Base-by-base conservation (phyloP, 1,284 basidiomycete genomes). In the Baeospora myosura region DNA sequence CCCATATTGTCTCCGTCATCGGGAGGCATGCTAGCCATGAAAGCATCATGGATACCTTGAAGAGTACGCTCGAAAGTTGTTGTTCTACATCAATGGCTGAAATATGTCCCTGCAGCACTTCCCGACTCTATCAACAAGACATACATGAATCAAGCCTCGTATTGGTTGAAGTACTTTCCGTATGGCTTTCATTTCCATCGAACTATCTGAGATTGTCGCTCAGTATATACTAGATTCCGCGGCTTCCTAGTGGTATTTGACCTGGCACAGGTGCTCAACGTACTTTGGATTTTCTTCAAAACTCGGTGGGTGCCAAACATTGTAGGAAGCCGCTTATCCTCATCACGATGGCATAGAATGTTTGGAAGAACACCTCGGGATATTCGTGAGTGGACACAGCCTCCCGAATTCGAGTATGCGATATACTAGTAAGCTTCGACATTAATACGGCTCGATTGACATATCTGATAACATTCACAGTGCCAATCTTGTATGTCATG, bases 321-420 rank as follows among this genome's bases (percentile, higher is more conserved):
- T 8, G n/a, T 28, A 8, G 8, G 8, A 28, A 28, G 8, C 33
- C 2, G 10, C 11, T 16, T 10, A 22, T 25, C 8, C 17, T 41
- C 38, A 21, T 44, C 30, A 21, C 8, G 8, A 23, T n/a, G 42
- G 20, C 43, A 8, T 38, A 88, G 86, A 43, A 64, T 91, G 35
- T 88, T 96, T 55, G 90, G 92, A 12, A 82, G 93, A 44, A 98
- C 95, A 0, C 94, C 94, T 31, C 80, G 95, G 52, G 92, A 96
- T 55, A 91, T 97, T 44, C 76, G 91, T 41, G 92, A 97, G 53
- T 93, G 89, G 82, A 97, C 94, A 4, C 87, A 93, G 58, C 94
- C 95, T 12, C 88, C 88, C 4, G 80, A 84, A 26, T 97, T 97
- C 58, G 82, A 94, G 54, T 97, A 87, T 64, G 76, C 88, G 10